These are phyloP conservation scores for Candida berthetii DNA, from an alignment of 805 yeast genomes.

Conservation along the genomic window DNA sequence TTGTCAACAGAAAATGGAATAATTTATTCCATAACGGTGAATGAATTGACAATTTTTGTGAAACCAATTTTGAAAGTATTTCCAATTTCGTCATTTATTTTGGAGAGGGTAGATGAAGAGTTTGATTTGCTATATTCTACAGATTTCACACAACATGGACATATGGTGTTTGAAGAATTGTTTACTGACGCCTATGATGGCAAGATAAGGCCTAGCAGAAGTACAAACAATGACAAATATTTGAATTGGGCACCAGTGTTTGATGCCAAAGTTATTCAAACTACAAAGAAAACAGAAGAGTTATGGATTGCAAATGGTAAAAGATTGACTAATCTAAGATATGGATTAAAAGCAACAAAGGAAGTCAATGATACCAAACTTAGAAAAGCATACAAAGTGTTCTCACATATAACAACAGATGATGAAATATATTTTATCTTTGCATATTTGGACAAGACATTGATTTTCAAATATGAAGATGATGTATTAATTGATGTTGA, in stretches of 20 bases:
- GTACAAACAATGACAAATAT: slow-evolving; percentile 20
- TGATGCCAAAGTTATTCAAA: slow-evolving; percentile 30
- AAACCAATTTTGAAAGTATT: slow-evolving; percentile 30
- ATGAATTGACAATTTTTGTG: slow-evolving; percentile 12
- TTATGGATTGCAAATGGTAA: slow-evolving; percentile 26
- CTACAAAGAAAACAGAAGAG: slow-evolving; percentile 24
- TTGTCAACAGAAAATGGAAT: slow-evolving; percentile 21
- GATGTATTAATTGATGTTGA: slow-evolving; percentile 20
- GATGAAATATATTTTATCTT: slow-evolving; percentile 24
- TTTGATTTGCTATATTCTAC: slow-evolving; percentile 29
- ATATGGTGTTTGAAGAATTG: slow-evolving; percentile 23
- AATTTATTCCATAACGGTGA: slow-evolving; percentile 15
- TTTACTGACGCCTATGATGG: slow-evolving; percentile 10
- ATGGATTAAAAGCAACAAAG: slow-evolving; percentile 13
- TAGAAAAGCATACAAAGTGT: slow-evolving; percentile 11
- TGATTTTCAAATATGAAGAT: slow-evolving; percentile 25
- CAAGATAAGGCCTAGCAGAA: slow-evolving; percentile 1
- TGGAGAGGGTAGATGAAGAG: slow-evolving; percentile 10
- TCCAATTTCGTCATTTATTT: slow-evolving; percentile 23
- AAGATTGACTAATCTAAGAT: slow-evolving; percentile 9
- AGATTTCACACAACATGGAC: slow-evolving; percentile 32
- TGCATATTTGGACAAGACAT: slow-evolving; percentile 31
- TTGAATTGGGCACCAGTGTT: slow-evolving; percentile 43
- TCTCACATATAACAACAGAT: slow-evolving; percentile 7
- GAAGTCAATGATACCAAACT: slow-evolving; percentile 10